Base-by-base conservation (phyloP, 2,329 filamentous ascomycete species). In the Lecanicillium sp. region DNA sequence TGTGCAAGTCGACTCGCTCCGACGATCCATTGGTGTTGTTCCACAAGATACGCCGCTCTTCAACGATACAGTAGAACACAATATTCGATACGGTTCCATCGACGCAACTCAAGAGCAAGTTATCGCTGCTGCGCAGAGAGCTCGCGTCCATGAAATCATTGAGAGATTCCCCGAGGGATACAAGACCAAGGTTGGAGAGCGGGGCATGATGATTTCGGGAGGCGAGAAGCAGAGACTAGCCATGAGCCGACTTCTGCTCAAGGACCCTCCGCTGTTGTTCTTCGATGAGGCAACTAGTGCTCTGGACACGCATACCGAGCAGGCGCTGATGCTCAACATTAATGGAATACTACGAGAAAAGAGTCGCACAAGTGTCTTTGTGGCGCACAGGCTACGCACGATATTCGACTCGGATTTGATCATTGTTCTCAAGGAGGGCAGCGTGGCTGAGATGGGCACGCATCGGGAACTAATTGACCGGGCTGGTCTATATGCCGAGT, bases 21-120 rank as follows among this genome's bases (percentile, higher is more conserved):
- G 92, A 6, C 78, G 77, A 47, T 75, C 84, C 3, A 96, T 98
- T 46, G 92, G 92, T 16, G 90, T 98, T 13, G 92, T 98, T 1
- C 92, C 92, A 0, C 94, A 98, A 58, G 92, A 98, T 51, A 96
- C 92, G 1, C 89, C 92, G 0, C 71, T 98, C 1, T 98, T 98
- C 70, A 98, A 98, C 58, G 88, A 95, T 54, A 92, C 88, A 0
- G 90, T 98, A 42, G 83, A 85, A 55, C 87, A 95, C 59, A 98
- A 98, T 57, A 95, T 98, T 52, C 83, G 80, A 45, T 98, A 98
- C 58, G 92, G 92, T 36, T 77, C 84, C 48, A 75, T 96, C 46
- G 76, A 79, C 33, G 89, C 90, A 0, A 72, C 80, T 0, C 68
- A 73, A 9, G 85, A 87, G 22, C 70, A 81, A 41, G 83, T 98